Evolutionary conservation across 805 yeast genomes (phyloP).

Genomic region (Cyberlindnera maritima): DNA sequence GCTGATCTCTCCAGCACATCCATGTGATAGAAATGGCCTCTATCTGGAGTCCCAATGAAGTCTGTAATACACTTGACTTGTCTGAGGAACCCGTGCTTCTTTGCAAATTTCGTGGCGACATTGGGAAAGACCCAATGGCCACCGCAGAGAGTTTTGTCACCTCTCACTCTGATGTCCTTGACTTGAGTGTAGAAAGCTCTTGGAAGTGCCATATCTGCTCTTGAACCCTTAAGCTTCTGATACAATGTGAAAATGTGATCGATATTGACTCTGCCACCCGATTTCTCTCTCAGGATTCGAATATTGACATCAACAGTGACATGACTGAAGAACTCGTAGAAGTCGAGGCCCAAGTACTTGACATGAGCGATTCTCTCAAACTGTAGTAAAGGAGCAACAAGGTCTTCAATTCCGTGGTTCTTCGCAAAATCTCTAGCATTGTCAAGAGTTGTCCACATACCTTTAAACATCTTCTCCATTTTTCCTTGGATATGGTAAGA

Average conservation of each 20-base stretch:
- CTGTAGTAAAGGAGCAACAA: conserved; percentile 20
- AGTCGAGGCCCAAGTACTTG: conserved; percentile 23
- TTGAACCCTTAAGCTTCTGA: conserved; percentile 16
- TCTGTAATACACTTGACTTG: conserved; percentile 19
- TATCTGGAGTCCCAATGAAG: conserved; percentile 16
- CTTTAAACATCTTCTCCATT: conserved; percentile 9
- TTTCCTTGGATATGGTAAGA: background rate
- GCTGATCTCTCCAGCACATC: background rate
- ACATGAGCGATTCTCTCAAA: conserved; percentile 28
- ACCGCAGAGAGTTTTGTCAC: conserved; percentile 29
- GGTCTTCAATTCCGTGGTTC: conserved; percentile 14
- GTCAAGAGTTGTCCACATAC: conserved; percentile 25
- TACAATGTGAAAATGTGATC: conserved; percentile 25
- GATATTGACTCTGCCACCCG: conserved; percentile 20
- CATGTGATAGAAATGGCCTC: too few species aligned
- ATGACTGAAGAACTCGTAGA: conserved; percentile 27
- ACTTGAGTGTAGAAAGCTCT: conserved; percentile 17
- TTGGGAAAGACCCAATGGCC: conserved; percentile 28
- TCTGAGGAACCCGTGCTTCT: conserved; percentile 18
- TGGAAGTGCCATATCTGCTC: conserved; percentile 5
- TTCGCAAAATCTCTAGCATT: conserved; percentile 24
- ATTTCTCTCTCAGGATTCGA: conserved; percentile 25
- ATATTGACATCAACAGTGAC: conserved; percentile 17
- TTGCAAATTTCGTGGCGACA: conserved; percentile 18
- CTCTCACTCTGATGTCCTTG: conserved; percentile 13